phyloP scores from a whole-genome alignment of 306 rosid species.

The Abrus pulchellus region DNA sequence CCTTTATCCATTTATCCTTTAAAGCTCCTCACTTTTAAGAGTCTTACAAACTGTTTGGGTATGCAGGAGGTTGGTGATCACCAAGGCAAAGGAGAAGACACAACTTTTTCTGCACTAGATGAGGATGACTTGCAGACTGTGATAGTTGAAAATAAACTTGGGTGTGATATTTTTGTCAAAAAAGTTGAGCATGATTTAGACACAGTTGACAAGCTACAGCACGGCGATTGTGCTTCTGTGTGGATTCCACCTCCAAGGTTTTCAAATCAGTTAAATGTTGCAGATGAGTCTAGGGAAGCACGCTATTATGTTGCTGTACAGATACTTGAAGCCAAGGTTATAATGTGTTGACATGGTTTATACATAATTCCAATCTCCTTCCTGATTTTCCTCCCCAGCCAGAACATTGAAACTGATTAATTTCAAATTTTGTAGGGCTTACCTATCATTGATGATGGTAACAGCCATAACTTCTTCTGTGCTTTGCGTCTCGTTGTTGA shows the following conservation, averaged over 20 bases:
- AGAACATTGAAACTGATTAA: slow-evolving; percentile 42
- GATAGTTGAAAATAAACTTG: slow-evolving; percentile 88
- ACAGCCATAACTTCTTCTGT: slow-evolving; percentile 94
- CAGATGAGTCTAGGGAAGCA: slow-evolving; percentile 80
- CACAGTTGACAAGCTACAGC: slow-evolving; percentile 62
- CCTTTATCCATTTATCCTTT: slow-evolving; percentile 43
- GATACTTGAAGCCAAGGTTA: slow-evolving; percentile 94
- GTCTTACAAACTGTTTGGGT: slow-evolving; percentile 44
- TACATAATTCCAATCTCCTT: slow-evolving; percentile 10
- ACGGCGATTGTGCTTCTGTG: slow-evolving; percentile 75
- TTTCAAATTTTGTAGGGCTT: slow-evolving; percentile 68
- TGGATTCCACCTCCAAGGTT: slow-evolving; percentile 96
- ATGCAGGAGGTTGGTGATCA: slow-evolving; percentile 74
- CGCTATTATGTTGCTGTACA: slow-evolving; percentile 87
- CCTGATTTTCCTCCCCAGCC: slow-evolving; percentile 19
- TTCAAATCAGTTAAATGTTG: slow-evolving; percentile 88
- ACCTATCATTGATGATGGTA: slow-evolving; percentile 88
- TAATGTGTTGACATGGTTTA: slow-evolving; percentile 44
- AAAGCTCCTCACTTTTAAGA: slow-evolving; percentile 24
- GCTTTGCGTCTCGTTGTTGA: slow-evolving; percentile 92
- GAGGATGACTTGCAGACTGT: slow-evolving; percentile 95
- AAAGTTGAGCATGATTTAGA: slow-evolving; percentile 70
- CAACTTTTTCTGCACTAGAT: slow-evolving; percentile 86
- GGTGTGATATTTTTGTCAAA: slow-evolving; percentile 82
- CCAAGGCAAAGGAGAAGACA: slow-evolving; percentile 60